phyloP scores from a whole-genome alignment of 2,329 filamentous ascomycete genomes.

The Plenodomus lindquistii region DNA sequence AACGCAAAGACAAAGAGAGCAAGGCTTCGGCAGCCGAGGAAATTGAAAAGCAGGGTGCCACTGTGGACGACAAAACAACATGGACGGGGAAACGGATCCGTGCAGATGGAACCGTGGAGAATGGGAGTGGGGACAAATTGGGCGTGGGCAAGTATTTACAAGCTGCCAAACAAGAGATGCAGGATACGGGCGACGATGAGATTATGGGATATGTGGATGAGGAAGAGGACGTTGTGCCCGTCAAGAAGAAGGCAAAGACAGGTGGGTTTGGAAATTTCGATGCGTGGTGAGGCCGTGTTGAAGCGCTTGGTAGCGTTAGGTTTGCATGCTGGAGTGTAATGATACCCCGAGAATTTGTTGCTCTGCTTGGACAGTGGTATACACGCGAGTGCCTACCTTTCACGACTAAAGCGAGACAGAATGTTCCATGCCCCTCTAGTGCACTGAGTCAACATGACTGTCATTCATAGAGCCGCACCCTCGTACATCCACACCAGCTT shows the following conservation, averaged over 20 bases:
- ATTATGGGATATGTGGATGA: conserved; percentile 66
- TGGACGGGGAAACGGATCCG: conserved; percentile 95
- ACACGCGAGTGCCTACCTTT: too few relatives aligned
- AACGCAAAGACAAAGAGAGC: conserved; percentile 59
- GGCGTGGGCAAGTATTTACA: conserved; percentile 83
- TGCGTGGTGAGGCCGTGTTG: conserved; percentile 75
- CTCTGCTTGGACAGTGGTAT: too few relatives aligned
- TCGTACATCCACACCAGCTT: conserved; percentile 2
- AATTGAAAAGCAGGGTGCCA: conserved; percentile 67
- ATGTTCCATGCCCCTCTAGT: too few relatives aligned
- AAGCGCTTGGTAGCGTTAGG: too few relatives aligned
- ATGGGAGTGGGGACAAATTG: conserved; percentile 56
- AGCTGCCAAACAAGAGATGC: conserved; percentile 51
- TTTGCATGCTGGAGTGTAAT: too few relatives aligned
- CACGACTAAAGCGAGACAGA: too few relatives aligned
- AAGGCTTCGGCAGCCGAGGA: conserved; percentile 67
- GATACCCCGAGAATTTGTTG: too few relatives aligned
- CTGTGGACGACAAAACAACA: conserved; percentile 85
- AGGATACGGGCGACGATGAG: conserved; percentile 56
- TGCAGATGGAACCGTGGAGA: conserved; percentile 63
- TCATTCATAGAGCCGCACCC: too few relatives aligned
- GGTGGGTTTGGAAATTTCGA: conserved; percentile 94
- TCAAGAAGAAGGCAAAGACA: conserved; percentile 77
- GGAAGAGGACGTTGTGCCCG: conserved; percentile 65
- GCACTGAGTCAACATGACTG: background rate